Base-by-base conservation (phyloP, 306 rosid species). In the Trichosanthes truncata region DNA sequence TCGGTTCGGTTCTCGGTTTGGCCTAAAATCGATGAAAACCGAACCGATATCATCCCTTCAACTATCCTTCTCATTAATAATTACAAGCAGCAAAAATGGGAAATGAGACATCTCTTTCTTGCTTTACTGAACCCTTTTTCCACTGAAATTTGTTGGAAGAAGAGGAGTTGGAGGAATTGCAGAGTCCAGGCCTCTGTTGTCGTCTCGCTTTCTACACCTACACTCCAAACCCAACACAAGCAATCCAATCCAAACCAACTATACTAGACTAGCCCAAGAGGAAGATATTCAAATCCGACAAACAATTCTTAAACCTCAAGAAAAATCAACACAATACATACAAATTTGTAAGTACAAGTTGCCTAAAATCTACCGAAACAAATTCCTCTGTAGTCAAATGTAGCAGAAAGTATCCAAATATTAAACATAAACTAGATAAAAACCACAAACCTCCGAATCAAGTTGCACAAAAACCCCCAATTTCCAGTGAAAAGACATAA, bases 151-250 rank as follows among this genome's bases (percentile, higher is more conserved):
- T n/a, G n/a, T n/a, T n/a, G n/a, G n/a, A n/a, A n/a, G n/a, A n/a
- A n/a, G n/a, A n/a, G n/a, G n/a, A n/a, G n/a, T n/a, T n/a, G n/a
- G n/a, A n/a, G n/a, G n/a, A n/a, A n/a, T n/a, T n/a, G n/a, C n/a
- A n/a, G n/a, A n/a, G n/a, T n/a, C n/a, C n/a, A n/a, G n/a, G n/a
- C n/a, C n/a, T n/a, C n/a, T n/a, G n/a, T n/a, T n/a, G n/a, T n/a
- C n/a, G n/a, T n/a, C n/a, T n/a, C n/a, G n/a, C n/a, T n/a, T 60
- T 51, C 25, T 33, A 53, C 20, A 83, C 68, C 62, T 73, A 55
- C 46, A 65, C 41, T 49, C 61, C 67, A 63, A 81, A 29, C 29
- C 52, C 26, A 56, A 61, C 25, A 60, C 25, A 35, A 7, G 31
- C 2, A 23, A 60, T 36, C 43, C 25, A 57, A 29, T 29, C 53